Evolutionary conservation across 192 early-diverging fungal species (phyloP).

Genomic region (Backusella luteola): DNA sequence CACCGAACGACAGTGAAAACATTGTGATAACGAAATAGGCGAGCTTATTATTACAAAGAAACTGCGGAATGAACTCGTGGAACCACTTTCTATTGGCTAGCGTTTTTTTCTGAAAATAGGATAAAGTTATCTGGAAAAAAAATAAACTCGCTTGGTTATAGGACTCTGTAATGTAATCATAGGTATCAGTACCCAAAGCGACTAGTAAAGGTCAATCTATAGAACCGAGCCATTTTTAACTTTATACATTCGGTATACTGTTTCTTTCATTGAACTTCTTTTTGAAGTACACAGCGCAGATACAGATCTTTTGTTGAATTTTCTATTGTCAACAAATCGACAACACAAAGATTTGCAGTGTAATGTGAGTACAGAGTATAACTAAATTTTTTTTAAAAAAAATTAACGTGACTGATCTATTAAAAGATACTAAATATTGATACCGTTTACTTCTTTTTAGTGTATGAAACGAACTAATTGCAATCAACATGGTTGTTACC

Average conservation of each 20-base stretch:
- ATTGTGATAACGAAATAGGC: not conserved
- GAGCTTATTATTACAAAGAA: not conserved
- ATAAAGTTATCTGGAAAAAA: not conserved
- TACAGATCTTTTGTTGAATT: not conserved
- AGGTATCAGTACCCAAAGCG: not conserved
- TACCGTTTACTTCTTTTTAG: not conserved
- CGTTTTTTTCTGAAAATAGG: conserved; percentile 3
- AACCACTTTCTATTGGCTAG: not conserved
- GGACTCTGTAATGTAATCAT: not conserved
- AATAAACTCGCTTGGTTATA: not conserved
- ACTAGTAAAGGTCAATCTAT: not conserved
- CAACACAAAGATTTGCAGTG: not conserved
- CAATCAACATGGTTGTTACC: not conserved
- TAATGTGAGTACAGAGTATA: not conserved
- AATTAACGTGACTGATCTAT: not conserved
- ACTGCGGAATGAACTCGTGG: not conserved
- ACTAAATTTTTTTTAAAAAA: not conserved
- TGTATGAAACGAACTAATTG: not conserved
- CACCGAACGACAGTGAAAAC: not conserved
- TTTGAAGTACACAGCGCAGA: not conserved
- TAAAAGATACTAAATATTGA: not conserved
- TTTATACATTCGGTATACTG: not conserved
- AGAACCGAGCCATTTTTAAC: not conserved
- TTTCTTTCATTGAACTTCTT: not conserved
- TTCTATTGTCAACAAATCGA: not conserved